Conservation (phyloP, 2,329 filamentous ascomycete genomes). For the Immersiporthe knoxdaviesiana region DNA sequence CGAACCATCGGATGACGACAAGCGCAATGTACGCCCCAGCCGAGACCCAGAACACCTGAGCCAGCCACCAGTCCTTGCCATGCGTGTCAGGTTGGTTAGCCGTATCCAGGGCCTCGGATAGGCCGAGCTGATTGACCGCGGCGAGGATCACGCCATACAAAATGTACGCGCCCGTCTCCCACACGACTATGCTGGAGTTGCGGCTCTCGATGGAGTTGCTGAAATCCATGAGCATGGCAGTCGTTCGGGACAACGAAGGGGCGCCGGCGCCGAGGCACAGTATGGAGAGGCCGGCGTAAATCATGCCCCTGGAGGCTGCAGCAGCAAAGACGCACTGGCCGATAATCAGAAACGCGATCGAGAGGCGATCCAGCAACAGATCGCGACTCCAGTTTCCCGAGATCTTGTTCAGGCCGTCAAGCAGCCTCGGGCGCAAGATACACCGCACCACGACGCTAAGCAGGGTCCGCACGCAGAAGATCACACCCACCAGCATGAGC, state of each 20-base stretch:
- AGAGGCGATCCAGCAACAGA: conserved; percentile 16
- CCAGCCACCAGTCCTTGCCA: neutral
- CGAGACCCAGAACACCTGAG: conserved; percentile 21
- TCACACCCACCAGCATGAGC: conserved; percentile 13
- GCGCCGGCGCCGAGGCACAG: conserved; percentile 24
- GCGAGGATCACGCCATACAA: conserved; percentile 17
- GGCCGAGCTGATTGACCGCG: conserved; percentile 13
- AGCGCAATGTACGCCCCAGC: conserved; percentile 14
- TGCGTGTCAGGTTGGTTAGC: neutral
- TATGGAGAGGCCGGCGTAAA: conserved; percentile 19
- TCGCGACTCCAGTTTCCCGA: neutral
- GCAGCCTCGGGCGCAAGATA: conserved; percentile 9
- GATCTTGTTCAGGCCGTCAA: neutral
- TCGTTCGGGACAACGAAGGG: conserved; percentile 23
- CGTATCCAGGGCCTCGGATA: neutral
- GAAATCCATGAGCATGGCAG: conserved; percentile 7
- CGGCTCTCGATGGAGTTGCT: conserved; percentile 8
- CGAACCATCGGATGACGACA: conserved; percentile 11
- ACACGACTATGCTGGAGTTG: conserved; percentile 19
- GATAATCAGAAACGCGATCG: conserved; percentile 10
- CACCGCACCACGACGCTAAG: conserved; percentile 20
- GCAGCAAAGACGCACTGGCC: conserved; percentile 18
- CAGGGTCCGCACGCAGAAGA: conserved; percentile 16
- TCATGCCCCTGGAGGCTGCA: neutral
- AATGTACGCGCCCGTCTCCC: conserved; percentile 18